Conservation (phyloP, 2,329 filamentous ascomycete species). For the Triangularia verruculosa region DNA sequence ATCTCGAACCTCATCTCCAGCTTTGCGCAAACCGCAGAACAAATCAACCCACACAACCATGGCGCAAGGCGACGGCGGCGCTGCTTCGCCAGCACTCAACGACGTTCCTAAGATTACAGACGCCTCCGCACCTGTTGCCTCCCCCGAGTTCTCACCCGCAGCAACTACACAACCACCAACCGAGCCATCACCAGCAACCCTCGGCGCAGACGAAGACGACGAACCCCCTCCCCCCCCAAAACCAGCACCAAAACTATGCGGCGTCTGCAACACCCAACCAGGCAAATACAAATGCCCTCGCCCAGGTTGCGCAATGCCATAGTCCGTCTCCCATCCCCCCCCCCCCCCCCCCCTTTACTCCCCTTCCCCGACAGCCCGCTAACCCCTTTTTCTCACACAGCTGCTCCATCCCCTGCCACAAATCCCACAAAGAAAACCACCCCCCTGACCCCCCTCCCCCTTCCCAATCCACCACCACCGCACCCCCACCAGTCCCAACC, state of each 20-base stretch:
- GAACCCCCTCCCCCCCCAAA: background rate
- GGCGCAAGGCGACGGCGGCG: background rate
- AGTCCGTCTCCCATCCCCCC: slow-evolving; percentile 45
- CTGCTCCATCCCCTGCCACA: slow-evolving; percentile 57
- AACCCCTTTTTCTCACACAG: slow-evolving; percentile 40
- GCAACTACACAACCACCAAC: background rate
- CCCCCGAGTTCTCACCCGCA: background rate
- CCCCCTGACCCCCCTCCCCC: slow-evolving; percentile 35
- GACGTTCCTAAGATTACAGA: background rate
- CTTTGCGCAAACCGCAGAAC: background rate
- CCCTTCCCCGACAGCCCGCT: slow-evolving; percentile 12
- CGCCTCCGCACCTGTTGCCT: background rate
- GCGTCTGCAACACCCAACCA: slow-evolving; percentile 49
- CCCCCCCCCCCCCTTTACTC: background rate
- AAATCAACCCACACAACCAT: background rate
- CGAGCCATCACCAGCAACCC: background rate
- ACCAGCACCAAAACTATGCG: slow-evolving; percentile 43
- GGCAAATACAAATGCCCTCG: slow-evolving; percentile 63
- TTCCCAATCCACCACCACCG: slow-evolving; percentile 34
- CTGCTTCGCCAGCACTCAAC: background rate
- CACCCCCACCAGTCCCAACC: slow-evolving; percentile 9
- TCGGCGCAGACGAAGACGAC: background rate
- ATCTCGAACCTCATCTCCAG: slow-evolving; percentile 1
- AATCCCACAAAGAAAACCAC: slow-evolving; percentile 37
- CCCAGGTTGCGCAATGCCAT: slow-evolving; percentile 48